Evolutionary conservation across 495 filamentous ascomycete species (phyloP).

Genomic region (Entonaema liquescens): DNA sequence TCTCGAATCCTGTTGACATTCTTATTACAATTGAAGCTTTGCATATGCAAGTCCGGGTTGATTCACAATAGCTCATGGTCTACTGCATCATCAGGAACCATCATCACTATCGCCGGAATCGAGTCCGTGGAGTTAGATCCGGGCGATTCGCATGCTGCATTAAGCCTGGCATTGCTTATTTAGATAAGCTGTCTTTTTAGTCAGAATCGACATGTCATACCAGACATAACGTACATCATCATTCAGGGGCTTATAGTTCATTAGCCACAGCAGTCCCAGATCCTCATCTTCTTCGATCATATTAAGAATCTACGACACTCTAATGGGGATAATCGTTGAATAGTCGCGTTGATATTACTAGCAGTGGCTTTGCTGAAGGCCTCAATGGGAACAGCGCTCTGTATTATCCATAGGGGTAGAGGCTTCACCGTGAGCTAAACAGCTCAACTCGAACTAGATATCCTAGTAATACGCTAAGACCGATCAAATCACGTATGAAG

Average conservation of each 20-base stretch:
- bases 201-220: constrained; percentile 8
- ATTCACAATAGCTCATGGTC: constrained; percentile 27
- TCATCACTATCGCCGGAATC: neutral
- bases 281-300: neutral
- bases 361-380: neutral
- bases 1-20: neutral
- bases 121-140: neutral
- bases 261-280: neutral
- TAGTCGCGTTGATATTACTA: neutral
- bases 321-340: neutral
- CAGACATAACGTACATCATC: constrained; percentile 3
- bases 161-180: constrained; percentile 29
- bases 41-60: constrained; percentile 32
- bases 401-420: neutral
- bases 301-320: neutral
- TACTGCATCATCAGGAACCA: constrained; percentile 12
- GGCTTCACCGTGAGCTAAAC: neutral
- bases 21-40: neutral
- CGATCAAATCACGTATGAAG: neutral
- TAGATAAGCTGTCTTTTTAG: neutral
- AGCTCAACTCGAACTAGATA: neutral
- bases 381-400: neutral
- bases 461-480: neutral
- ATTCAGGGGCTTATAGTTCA: neutral
- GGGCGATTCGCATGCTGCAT: constrained; percentile 7